Evolutionary conservation across 345 rosid species (phyloP), one percentile per base, ranked within the genome.

Genomic region (Arabidopsis suecica): DNA sequence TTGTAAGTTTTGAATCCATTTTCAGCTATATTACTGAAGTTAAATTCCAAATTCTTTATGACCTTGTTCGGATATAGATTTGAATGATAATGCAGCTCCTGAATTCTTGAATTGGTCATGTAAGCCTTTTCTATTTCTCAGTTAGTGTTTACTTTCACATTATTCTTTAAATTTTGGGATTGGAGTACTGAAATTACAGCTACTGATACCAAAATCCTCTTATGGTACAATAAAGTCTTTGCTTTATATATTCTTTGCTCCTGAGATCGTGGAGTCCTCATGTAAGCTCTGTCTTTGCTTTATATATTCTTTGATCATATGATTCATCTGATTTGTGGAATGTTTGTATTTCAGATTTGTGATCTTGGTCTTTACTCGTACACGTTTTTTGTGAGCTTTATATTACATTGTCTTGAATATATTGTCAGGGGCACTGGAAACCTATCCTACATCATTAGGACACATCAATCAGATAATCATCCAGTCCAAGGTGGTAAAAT

Each of bases 361-460:
- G 9, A 13, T 6, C 6, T 14, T 56, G 12, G 6, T 32, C 40
- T 32, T 16, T 47, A n/a, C 9, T 47, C 16, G 51, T 5, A 45
- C 20, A 5, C 5, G 18, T 14, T 44, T 44, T 44, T n/a, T 44
- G 18, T 14, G 18, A 44, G 18, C 49, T 44, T 45, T 45, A 45
- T 45, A 79, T 82, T 84, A 78, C 82, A 73, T 84, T 53, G 59
- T 67, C 22, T 66, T 73, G 69, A 32, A 72, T 20, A 72, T 20
- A 23, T 77, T 3, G 73, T 72, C 45, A 51, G 20, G 61, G 68
- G 79, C 37, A 33, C 49, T 81, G 28, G 88, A 88, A 81, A 88
- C 87, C 70, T 71, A 37, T 84, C 74, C 84, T 33, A 86, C 86
- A 71, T 88, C 86, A 13, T 71, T 49, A 45, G 90, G 90, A 58